Conservation (phyloP, 2,329 filamentous ascomycete genomes). For the Chaetothyriales sp. region DNA sequence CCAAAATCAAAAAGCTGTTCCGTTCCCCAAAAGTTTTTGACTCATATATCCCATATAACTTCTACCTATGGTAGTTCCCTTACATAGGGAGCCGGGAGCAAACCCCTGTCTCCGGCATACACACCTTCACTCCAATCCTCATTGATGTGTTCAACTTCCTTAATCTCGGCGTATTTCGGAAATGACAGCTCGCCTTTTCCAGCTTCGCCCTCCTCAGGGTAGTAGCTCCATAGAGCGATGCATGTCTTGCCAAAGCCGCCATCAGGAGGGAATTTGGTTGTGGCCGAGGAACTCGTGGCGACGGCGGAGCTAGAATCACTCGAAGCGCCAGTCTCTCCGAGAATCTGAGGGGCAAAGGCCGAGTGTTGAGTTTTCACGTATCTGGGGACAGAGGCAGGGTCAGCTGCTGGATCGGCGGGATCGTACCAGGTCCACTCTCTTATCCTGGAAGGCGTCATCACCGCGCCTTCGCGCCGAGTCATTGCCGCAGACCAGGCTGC, state of each 20-base stretch:
- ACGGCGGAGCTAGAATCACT: constrained; percentile 5
- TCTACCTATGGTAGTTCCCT: constrained; percentile 25
- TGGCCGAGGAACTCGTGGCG: constrained; percentile 1
- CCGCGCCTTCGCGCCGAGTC: not conserved
- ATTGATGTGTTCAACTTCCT: constrained; percentile 74
- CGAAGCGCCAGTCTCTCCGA: constrained; percentile 1
- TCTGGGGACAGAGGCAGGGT: not conserved
- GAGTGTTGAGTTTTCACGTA: not conserved
- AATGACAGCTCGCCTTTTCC: constrained; percentile 53
- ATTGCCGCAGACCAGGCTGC: constrained; percentile 11
- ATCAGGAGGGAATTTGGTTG: constrained; percentile 51
- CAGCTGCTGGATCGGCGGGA: constrained; percentile 10
- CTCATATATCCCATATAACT: too few relatives aligned
- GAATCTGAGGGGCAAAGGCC: not conserved
- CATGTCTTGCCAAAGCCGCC: constrained; percentile 54
- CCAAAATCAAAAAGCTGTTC: not conserved
- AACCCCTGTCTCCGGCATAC: constrained; percentile 63
- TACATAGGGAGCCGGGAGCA: constrained; percentile 72
- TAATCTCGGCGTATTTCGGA: constrained; percentile 66
- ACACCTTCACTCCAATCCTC: constrained; percentile 80
- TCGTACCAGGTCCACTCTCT: constrained; percentile 17
- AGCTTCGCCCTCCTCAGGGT: constrained; percentile 45
- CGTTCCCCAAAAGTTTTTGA: too few relatives aligned
- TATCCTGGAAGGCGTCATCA: constrained; percentile 2
- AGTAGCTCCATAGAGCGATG: constrained; percentile 62